Conservation (phyloP, 768 basidiomycete genomes). For the Boletus pseudopeckii region DNA sequence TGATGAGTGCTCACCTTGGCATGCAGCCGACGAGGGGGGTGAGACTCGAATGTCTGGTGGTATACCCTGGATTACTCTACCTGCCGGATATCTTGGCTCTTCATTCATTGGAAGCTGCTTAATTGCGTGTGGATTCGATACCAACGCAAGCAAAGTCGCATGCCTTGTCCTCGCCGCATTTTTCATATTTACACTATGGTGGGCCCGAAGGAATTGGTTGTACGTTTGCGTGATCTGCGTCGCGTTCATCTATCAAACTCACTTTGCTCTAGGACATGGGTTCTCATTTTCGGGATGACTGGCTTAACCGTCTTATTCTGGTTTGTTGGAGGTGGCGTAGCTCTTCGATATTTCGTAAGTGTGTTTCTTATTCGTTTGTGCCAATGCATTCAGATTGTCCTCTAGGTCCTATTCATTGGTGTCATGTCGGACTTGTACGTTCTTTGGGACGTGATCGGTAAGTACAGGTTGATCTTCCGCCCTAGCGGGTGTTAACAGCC, state of each 20-base stretch:
- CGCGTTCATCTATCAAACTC: not conserved
- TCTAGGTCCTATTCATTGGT: conserved; percentile 75
- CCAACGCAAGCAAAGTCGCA: conserved; percentile 84
- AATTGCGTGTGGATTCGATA: conserved; percentile 87
- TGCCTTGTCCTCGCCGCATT: conserved; percentile 77
- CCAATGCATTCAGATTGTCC: not conserved
- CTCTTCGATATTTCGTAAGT: conserved; percentile 72
- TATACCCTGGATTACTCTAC: conserved; percentile 74
- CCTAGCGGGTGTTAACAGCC: not conserved
- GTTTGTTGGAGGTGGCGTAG: conserved; percentile 73
- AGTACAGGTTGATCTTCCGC: conserved; percentile 14
- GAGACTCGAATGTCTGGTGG: conserved; percentile 86
- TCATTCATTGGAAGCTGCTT: conserved; percentile 83
- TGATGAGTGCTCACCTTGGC: conserved; percentile 9
- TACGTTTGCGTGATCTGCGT: conserved; percentile 34
- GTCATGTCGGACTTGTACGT: conserved; percentile 87
- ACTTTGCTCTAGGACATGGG: conserved; percentile 57
- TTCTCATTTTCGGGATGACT: conserved; percentile 72
- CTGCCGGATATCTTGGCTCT: conserved; percentile 84
- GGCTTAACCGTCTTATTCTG: conserved; percentile 79
- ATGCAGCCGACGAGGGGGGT: conserved; percentile 81
- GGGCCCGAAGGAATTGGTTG: conserved; percentile 76
- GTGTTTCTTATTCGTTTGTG: not conserved
- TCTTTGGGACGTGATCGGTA: conserved; percentile 85
- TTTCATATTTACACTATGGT: conserved; percentile 87